Conservation (phyloP, 2,329 filamentous ascomycete species). For the Dothistroma pini region DNA sequence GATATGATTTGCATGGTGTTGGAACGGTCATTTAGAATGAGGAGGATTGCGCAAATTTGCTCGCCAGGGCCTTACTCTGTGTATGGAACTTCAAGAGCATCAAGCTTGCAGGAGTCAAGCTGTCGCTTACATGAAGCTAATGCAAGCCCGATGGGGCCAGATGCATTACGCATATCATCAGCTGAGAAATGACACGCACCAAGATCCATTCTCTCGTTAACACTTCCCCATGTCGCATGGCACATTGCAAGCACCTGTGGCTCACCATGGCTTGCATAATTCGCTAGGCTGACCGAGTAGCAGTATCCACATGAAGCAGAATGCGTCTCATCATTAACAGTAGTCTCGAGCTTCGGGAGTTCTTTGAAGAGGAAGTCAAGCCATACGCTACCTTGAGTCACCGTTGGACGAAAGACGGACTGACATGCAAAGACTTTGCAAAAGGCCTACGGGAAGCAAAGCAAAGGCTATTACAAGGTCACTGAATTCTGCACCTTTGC, state of each 20-base stretch:
- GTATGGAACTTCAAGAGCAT: too few species aligned
- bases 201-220: not conserved
- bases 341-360: constrained; percentile 18
- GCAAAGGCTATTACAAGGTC: constrained; percentile 10
- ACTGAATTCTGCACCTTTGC: constrained; percentile 5
- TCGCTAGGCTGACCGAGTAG: not conserved
- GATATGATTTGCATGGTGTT: not conserved
- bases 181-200: not conserved
- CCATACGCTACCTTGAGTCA: constrained; percentile 26
- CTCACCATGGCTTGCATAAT: not conserved
- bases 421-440: constrained; percentile 17
- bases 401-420: constrained; percentile 20
- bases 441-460: constrained; percentile 6
- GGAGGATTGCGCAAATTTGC: too few species aligned
- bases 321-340: constrained; percentile 24
- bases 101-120: too few species aligned
- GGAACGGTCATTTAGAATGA: not conserved
- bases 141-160: not conserved
- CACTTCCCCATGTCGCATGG: not conserved
- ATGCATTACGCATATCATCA: not conserved
- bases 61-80: too few species aligned
- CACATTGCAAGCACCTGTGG: not conserved
- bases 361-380: constrained; percentile 9
- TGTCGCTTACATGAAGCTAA: not conserved
- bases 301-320: not conserved